Evolutionary conservation across 371 early-diverging fungal species (phyloP), one percentile per base, ranked within the genome.

Genomic region (Mucor plumbeus): DNA sequence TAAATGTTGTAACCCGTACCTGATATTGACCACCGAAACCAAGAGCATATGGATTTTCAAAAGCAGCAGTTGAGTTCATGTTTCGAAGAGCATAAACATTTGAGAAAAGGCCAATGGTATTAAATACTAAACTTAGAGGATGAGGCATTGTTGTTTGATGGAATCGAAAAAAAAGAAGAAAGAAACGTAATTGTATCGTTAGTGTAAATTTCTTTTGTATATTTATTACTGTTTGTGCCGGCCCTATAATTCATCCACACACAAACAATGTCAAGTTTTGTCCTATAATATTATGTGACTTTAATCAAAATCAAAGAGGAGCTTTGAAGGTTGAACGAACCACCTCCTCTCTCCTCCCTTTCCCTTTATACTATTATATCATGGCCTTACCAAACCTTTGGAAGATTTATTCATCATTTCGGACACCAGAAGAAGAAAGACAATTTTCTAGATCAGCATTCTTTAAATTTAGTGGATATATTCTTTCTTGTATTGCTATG

Each of bases 401-500:
- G 67, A 81, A 83, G 48, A 92, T 94, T 58, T 94, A 90, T 67
- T 79, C 89, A 8, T 91, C 91, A 31, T 89, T 89, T 63, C 87
- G 94, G 40, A 88, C 92, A 47, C 88, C 91, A 1, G 91, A 91
- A 71, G 90, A 94, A 74, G 92, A 94, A 71, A 78, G 89, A 41
- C 83, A 85, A 62, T 89, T 90, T 68, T 90, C 91, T 15, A 87
- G 91, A 35, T 82, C 87, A 0, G 94, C 94, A 21, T 90, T 91
- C 59, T 92, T 92, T 81, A 93, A 91, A 64, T 90, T 92, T 57
- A 83, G 88, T 53, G 88, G 91, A 15, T 92, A 87, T 68, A 81
- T 92, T 56, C 78, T 87, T 40, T 86, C 87, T 56, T 91, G 90
- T 61, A 87, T 87, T 40, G 84, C 80, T 60, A 90, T 93, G 81